A percentile compares a stretch with the other conserved stretches of the same genome.
These are phyloP conservation scores for Eimeria zaria DNA, from an alignment of 169 alveolate genomes.

Conservation along the genomic window DNA sequence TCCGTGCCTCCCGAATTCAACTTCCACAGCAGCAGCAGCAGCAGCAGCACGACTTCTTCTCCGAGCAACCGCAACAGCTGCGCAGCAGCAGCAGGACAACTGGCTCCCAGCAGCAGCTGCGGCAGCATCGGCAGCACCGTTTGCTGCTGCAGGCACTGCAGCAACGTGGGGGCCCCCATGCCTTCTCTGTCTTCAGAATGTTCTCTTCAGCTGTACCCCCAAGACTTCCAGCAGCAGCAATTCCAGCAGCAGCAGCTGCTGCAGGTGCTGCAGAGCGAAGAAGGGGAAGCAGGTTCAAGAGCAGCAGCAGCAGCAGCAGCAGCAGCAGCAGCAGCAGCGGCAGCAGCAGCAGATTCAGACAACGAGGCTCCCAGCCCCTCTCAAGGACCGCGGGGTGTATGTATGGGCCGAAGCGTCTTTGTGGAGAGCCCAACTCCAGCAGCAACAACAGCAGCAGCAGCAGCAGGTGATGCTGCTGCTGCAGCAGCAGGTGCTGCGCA, in stretches of 20 bases:
- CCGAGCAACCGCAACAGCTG: slow-evolving; percentile 14
- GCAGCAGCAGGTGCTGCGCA: slow-evolving; percentile 22
- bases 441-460: slow-evolving; percentile 31
- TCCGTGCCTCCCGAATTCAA: neutral
- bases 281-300: neutral
- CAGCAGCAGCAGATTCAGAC: slow-evolving; percentile 6
- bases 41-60: slow-evolving; percentile 56
- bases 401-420: slow-evolving; percentile 13
- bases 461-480: too few relatives aligned
- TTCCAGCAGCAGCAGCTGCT: slow-evolving; percentile 1
- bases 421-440: slow-evolving; percentile 12
- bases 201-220: neutral
- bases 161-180: neutral
- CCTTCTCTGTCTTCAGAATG: neutral
- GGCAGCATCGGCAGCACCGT: slow-evolving; percentile 33
- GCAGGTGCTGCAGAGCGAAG: neutral
- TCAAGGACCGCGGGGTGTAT: slow-evolving; percentile 1
- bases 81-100: slow-evolving; percentile 23
- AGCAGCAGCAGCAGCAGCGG: neutral
- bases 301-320: neutral
- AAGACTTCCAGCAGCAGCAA: neutral
- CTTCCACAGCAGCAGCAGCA: slow-evolving; percentile 7
- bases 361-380: neutral
- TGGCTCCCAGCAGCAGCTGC: slow-evolving; percentile 9
- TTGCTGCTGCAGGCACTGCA: slow-evolving; percentile 37